Base-by-base conservation (phyloP, 2,329 filamentous ascomycete species). In the Monosporascus sp. region DNA sequence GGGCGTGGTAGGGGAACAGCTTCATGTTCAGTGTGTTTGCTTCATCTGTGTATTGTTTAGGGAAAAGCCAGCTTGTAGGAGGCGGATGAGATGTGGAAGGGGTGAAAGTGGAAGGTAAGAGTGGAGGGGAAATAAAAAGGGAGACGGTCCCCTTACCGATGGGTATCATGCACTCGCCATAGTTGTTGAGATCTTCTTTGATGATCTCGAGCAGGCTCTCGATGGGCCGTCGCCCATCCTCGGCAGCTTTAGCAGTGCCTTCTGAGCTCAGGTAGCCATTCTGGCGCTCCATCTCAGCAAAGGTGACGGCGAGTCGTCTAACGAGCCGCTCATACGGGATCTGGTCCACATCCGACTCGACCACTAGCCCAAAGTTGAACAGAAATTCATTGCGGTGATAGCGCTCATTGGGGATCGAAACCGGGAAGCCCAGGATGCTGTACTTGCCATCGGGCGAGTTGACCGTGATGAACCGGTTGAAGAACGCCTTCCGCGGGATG, bases 111-210 rank as follows among this genome's bases (percentile, higher is more conserved):
- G 26, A 22, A 49, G 31, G 31, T 5, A 14, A 14, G 31, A 11
- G 31, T 3, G 11, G 31, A 35, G 31, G 9, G 7, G 40, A 22
- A 26, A 22, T 11, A 47, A 26, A 47, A 31, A 38, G 48, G n/a
- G 52, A 37, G 40, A 38, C 41, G 17, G 76, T 2, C 31, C 27
- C 31, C 82, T 58, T 74, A 92, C 89, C 89, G 58, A 97, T 93
- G 0, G 92, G 92, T 65, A 97, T 96, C 92, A 96, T 96, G 78
- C 92, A 96, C 74, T 99, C 94, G 66, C 90, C 92, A 66, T 97
- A 99, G 64, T 95, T 95, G 67, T 97, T 97, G 61, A 99, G 68
- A 68, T 99, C 92, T 72, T 97, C 85, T 66, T 86, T 86, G 54
- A 88, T 79, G 56, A 88, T 87, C 71, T 88, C 91, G 61, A 97